Conservation (phyloP, 345 rosid species). For the Arabidopsis arenosa region DNA sequence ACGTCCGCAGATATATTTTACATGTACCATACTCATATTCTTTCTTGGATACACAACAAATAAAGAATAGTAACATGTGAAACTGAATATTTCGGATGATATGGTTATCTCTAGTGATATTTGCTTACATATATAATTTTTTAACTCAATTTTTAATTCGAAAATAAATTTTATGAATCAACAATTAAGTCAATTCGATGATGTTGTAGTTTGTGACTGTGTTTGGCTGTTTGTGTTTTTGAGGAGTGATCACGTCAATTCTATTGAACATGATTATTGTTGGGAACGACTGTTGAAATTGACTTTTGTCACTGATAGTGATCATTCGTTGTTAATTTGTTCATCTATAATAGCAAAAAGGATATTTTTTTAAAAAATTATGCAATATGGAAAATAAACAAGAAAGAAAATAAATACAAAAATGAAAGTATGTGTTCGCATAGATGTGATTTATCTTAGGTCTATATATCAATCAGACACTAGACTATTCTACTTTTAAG, state of each 20-base stretch:
- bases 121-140: background rate
- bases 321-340: background rate
- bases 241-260: background rate
- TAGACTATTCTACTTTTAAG: no score
- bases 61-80: no score
- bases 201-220: background rate
- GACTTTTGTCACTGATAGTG: constrained; percentile 1
- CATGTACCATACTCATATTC: no score
- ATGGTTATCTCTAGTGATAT: background rate
- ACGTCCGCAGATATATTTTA: no score
- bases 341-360: background rate
- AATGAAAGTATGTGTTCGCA: background rate
- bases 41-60: no score
- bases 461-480: background rate
- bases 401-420: background rate
- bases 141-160: background rate
- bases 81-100: no score
- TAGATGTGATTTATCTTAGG: background rate
- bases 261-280: constrained; percentile 6
- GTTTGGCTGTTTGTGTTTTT: background rate
- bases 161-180: background rate
- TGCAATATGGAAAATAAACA: background rate
- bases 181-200: background rate
- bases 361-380: background rate
- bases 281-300: constrained; percentile 13